Conservation (phyloP, 768 basidiomycete genomes). For the Xerocomellus intermedius region DNA sequence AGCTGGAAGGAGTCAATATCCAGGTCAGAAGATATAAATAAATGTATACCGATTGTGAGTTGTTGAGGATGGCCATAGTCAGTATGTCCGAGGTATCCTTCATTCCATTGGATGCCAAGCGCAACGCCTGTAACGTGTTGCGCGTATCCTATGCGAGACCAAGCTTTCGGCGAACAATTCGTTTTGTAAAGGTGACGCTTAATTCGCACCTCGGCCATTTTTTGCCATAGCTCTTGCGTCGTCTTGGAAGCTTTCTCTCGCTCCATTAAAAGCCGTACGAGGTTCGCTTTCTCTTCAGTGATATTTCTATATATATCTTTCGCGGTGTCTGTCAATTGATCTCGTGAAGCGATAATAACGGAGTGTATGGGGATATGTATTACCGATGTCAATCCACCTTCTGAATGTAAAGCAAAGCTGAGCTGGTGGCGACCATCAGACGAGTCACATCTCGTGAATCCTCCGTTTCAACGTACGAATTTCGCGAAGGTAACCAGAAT, state of each 20-base stretch:
- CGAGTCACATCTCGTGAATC: neutral
- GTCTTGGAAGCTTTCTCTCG: constrained; percentile 41
- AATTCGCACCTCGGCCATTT: constrained; percentile 23
- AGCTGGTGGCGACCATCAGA: constrained; percentile 43
- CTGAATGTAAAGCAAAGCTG: constrained; percentile 76
- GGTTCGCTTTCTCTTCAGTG: constrained; percentile 53
- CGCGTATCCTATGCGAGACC: constrained; percentile 29
- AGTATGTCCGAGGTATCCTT: constrained; percentile 23
- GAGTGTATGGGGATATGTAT: constrained; percentile 8
- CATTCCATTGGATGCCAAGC: constrained; percentile 18
- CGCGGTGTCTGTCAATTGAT: constrained; percentile 49
- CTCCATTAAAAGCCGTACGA: constrained; percentile 46
- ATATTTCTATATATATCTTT: constrained; percentile 65
- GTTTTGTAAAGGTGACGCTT: constrained; percentile 1
- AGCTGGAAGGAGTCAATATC: constrained; percentile 21
- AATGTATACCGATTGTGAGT: constrained; percentile 22
- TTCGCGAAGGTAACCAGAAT: constrained; percentile 80
- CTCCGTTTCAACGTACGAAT: constrained; percentile 52
- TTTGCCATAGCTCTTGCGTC: constrained; percentile 32
- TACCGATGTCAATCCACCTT: constrained; percentile 75
- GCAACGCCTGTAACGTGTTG: constrained; percentile 20
- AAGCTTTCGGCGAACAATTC: neutral
- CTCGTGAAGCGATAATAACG: constrained; percentile 6
- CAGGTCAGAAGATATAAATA: neutral
- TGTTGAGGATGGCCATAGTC: constrained; percentile 8